Conservation (phyloP, 164 flowering plant species). For the Magnolia sinica region DNA sequence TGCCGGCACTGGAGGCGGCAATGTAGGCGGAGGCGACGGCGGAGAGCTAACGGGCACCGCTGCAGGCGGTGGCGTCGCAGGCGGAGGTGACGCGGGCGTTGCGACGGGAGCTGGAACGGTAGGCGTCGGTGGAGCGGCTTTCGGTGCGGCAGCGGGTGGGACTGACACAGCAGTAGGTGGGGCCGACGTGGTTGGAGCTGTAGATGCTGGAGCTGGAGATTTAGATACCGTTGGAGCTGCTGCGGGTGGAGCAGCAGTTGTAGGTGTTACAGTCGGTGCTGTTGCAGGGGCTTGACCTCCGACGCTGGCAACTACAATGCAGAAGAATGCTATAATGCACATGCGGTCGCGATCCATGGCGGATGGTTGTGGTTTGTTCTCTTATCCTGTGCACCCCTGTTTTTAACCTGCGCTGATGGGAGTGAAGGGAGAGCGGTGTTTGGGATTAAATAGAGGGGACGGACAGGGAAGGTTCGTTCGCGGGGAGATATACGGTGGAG, state of each 20-base stretch:
- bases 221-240: constrained; percentile 1
- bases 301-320: constrained; percentile 44
- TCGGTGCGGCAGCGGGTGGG: constrained; percentile 19
- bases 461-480: neutral
- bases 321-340: constrained; percentile 28
- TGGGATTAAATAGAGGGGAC: constrained; percentile 11
- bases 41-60: constrained; percentile 24
- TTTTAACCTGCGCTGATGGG: neutral
- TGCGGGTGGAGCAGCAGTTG: constrained; percentile 18
- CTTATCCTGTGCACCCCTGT: constrained; percentile 7
- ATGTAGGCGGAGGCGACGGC: constrained; percentile 29
- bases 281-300: constrained; percentile 48
- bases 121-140: constrained; percentile 1
- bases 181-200: constrained; percentile 7
- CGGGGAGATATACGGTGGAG: no score
- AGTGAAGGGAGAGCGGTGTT: neutral
- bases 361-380: neutral
- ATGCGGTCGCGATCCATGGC: constrained; percentile 21
- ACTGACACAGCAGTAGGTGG: constrained; percentile 21
- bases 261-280: constrained; percentile 34
- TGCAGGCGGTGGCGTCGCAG: constrained; percentile 22
- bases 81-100: constrained; percentile 30
- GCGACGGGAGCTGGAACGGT: constrained; percentile 17
- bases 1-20: constrained; percentile 17
- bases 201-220: constrained; percentile 12